Base-by-base conservation (phyloP, 345 rosid genomes). In the Linum lewisii region DNA sequence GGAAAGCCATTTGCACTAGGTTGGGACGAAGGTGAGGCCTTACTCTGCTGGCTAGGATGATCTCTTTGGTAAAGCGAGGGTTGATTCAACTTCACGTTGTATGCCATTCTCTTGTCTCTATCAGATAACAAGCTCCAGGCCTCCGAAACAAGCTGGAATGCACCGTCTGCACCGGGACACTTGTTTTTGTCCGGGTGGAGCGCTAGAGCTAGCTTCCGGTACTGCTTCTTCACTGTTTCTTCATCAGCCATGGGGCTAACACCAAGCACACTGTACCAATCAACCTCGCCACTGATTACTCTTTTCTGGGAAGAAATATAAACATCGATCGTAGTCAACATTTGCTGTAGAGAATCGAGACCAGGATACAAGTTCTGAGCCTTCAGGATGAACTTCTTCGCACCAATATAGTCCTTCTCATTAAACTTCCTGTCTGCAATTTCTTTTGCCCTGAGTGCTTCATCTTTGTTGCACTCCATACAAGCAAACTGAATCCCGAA, bases 141-240 rank as follows among this genome's bases (percentile, higher is more conserved):
- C 73, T 85, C 82, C 0, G 79, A 74, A 61, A 87, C 76, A 69
- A 87, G 69, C 63, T 82, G 82, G 67, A 93, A 93, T 10, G 99
- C 98, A 42, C 98, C 94, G 59, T 83, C 94, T 0, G 97, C 87
- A 20, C 94, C 95, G n/a, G 73, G 61, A 44, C 80, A 81, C 72
- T 83, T 87, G 79, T 84, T 88, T 72, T 92, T 92, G 72, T 92
- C 97, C 8, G 98, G 98, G 65, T 86, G 98, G 57, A 92, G 89
- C 68, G 75, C 51, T 63, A 88, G 72, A 51, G 78, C 88, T 57
- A 88, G 72, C 72, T 82, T 87, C 63, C 79, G 72, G 54, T 83
- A 90, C 64, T 87, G 93, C 68, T 78, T 87, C 69, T 70, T 82
- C 42, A 85, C 71, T 5, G 69, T 63, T 18, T 85, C 95, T 26